Percentiles rank a stretch among this genome's conserved stretches.
phyloP scores from a whole-genome alignment of 768 basidiomycete genomes.

The Mycena chlorophos region DNA sequence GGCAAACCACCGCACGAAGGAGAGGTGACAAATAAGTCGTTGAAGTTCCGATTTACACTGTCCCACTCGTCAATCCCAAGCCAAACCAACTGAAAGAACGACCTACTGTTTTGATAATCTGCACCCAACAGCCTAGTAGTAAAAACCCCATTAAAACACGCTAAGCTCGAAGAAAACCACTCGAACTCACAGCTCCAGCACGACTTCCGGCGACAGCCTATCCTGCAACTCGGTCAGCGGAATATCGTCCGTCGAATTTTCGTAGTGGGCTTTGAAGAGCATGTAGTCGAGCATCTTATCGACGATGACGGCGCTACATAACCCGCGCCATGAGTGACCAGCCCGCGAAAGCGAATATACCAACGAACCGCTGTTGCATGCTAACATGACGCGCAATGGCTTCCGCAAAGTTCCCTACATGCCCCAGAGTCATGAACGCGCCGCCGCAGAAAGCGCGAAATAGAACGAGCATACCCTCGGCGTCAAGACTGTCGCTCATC shows the following conservation, averaged over 20 bases:
- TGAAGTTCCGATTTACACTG: too few species aligned
- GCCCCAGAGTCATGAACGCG: slow-evolving; percentile 5
- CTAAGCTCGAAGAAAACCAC: background rate
- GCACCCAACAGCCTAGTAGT: slow-evolving; percentile 54
- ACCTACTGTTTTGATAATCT: slow-evolving; percentile 64
- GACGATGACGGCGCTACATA: slow-evolving; percentile 61
- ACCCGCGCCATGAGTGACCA: background rate
- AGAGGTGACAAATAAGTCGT: too few species aligned
- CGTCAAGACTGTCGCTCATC: slow-evolving; percentile 77
- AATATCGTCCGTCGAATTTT: slow-evolving; percentile 74
- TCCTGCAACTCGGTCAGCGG: slow-evolving; percentile 78
- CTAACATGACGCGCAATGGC: slow-evolving; percentile 66
- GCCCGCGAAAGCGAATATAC: background rate
- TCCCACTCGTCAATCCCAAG: too few species aligned
- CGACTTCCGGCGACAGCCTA: slow-evolving; percentile 83
- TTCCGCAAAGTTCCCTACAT: slow-evolving; percentile 71
- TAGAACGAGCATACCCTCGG: slow-evolving; percentile 62
- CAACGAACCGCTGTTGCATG: slow-evolving; percentile 66
- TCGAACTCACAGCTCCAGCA: slow-evolving; percentile 77
- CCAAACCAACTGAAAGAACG: too few species aligned
- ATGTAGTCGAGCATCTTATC: slow-evolving; percentile 92
- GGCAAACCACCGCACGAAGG: too few species aligned
- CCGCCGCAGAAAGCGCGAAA: slow-evolving; percentile 5
- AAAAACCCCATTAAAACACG: background rate
- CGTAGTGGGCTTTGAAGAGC: slow-evolving; percentile 78